These are phyloP conservation scores for Chionographis japonica DNA, from an alignment of 106 monocot species.

Conservation along the genomic window DNA sequence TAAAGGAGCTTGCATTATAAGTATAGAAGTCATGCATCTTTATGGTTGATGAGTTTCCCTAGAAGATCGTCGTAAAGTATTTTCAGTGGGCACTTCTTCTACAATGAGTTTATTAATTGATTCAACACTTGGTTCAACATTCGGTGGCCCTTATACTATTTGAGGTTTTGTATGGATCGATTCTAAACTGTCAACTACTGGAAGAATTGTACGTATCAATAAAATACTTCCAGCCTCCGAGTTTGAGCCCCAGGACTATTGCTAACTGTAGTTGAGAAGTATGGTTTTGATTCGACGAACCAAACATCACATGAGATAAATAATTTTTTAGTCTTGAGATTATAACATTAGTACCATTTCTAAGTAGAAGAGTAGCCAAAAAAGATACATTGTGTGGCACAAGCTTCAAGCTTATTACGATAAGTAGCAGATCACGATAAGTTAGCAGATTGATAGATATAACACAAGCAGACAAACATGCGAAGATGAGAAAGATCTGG, in stretches of 20 bases:
- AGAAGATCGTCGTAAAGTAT: not conserved
- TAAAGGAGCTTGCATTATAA: not conserved
- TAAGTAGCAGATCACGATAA: not conserved
- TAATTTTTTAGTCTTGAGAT: not conserved
- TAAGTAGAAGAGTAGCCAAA: not conserved
- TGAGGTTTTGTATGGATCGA: no score
- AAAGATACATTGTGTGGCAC: not conserved
- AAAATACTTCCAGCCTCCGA: no score
- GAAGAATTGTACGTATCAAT: no score
- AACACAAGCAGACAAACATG: not conserved
- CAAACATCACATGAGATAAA: not conserved
- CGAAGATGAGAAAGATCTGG: not conserved
- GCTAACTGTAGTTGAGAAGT: not conserved
- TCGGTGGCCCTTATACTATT: no score
- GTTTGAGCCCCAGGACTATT: not conserved
- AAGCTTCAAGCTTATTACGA: not conserved
- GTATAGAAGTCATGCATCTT: not conserved
- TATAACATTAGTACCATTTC: not conserved
- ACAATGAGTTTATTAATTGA: no score
- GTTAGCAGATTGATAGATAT: not conserved
- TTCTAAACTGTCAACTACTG: no score
- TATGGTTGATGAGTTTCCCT: not conserved
- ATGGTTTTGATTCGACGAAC: not conserved
- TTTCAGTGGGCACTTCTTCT: no score
- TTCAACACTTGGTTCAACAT: no score